These are phyloP conservation scores for Polysphondylium violaceum DNA, from an alignment of 78 protist genomes.

Conservation along the genomic window DNA sequence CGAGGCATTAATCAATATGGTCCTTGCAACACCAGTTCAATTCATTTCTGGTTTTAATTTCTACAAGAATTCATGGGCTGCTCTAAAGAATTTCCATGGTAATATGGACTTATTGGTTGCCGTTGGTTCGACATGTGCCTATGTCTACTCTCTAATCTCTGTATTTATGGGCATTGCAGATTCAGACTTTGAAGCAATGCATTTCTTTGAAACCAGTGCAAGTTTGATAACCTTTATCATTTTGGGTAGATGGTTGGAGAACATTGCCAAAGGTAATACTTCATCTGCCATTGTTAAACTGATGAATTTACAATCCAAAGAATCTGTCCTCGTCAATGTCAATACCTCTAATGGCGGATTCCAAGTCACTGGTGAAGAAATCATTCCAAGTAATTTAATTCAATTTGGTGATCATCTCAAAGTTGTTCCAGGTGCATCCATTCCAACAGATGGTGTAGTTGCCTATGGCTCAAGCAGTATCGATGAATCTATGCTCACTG, in stretches of 20 bases:
- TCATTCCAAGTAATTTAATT: conserved; percentile 39
- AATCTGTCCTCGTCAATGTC: conserved; percentile 18
- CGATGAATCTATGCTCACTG: conserved; percentile 96
- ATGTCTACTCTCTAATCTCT: conserved; percentile 82
- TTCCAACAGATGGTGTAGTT: conserved; percentile 89
- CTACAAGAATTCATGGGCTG: conserved; percentile 39
- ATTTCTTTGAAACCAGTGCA: conserved; percentile 82
- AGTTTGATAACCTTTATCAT: conserved; percentile 91
- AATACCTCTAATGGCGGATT: neutral
- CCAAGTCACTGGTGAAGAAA: conserved; percentile 40
- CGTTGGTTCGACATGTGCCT: conserved; percentile 85
- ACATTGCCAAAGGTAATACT: conserved; percentile 92
- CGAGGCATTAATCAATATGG: conserved; percentile 34
- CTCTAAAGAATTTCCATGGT: conserved; percentile 56
- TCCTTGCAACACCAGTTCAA: conserved; percentile 77
- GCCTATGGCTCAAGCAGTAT: conserved; percentile 53
- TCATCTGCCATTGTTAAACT: conserved; percentile 88
- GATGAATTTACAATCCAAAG: conserved; percentile 82
- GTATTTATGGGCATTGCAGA: conserved; percentile 38
- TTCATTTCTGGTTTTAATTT: conserved; percentile 33
- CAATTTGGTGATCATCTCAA: conserved; percentile 88
- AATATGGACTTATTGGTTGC: conserved; percentile 81
- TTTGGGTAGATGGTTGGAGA: conserved; percentile 93
- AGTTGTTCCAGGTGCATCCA: conserved; percentile 74
- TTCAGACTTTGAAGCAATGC: conserved; percentile 49